phyloP scores from a whole-genome alignment of 2,329 filamentous ascomycete genomes.

The Tolypocladium tropicale region DNA sequence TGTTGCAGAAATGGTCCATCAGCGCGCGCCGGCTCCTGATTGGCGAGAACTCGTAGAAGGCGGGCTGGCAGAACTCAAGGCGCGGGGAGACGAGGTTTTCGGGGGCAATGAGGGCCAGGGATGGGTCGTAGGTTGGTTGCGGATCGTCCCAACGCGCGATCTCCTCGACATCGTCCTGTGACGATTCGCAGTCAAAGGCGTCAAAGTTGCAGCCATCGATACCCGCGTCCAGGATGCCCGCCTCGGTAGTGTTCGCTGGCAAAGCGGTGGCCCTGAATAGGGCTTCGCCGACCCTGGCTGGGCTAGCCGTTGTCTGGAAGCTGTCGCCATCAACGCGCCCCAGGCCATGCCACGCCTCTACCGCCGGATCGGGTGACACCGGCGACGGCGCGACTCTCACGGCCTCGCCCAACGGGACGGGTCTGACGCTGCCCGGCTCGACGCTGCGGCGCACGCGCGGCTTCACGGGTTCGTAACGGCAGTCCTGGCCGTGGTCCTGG shows the following conservation, averaged over 20 bases:
- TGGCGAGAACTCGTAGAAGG: slow-evolving; percentile 47
- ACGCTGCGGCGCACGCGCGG: slow-evolving; percentile 27
- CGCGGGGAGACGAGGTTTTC: slow-evolving; percentile 15
- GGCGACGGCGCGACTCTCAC: neutral
- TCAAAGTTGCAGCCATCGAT: neutral
- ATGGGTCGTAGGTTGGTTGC: slow-evolving; percentile 4
- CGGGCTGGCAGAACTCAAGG: slow-evolving; percentile 40
- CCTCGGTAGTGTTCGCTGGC: neutral
- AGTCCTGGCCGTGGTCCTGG: slow-evolving; percentile 35
- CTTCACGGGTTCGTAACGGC: slow-evolving; percentile 37
- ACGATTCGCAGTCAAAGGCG: neutral
- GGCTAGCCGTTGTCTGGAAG: neutral
- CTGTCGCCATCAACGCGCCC: neutral
- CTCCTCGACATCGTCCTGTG: neutral
- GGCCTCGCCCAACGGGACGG: neutral
- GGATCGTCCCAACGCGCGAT: neutral
- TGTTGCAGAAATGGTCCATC: slow-evolving; percentile 53
- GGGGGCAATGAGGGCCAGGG: slow-evolving; percentile 16
- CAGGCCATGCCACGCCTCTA: neutral
- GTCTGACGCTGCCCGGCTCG: slow-evolving; percentile 8
- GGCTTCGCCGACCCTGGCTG: neutral
- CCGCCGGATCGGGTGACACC: neutral
- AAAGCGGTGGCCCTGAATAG: neutral
- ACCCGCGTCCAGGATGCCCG: neutral
- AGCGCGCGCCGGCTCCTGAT: slow-evolving; percentile 43